These are phyloP conservation scores for Aspergillus floridensis DNA, from an alignment of 2,329 filamentous ascomycete genomes.

Conservation along the genomic window DNA sequence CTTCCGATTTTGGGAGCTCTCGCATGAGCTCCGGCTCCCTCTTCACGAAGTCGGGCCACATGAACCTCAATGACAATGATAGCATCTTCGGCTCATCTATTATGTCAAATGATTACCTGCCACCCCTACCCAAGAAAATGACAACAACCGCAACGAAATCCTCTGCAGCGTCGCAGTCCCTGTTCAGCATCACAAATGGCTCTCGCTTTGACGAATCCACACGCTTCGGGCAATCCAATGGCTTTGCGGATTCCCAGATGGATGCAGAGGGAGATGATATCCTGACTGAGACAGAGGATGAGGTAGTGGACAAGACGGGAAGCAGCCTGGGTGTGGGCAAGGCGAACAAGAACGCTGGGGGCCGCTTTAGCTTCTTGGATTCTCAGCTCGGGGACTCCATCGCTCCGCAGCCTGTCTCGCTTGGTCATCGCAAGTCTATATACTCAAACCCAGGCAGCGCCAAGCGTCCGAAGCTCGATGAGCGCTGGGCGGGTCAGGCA, in stretches of 20 bases:
- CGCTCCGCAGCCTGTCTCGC: conserved; percentile 14
- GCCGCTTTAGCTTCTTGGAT: conserved; percentile 32
- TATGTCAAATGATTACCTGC: conserved; percentile 32
- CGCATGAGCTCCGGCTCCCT: conserved; percentile 41
- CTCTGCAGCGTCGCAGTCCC: conserved; percentile 25
- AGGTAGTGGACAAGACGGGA: conserved; percentile 39
- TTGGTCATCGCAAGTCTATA: conserved; percentile 35
- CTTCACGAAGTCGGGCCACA: conserved; percentile 37
- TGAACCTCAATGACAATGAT: conserved; percentile 35
- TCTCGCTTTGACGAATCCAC: conserved; percentile 26
- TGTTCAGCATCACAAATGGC: conserved; percentile 29
- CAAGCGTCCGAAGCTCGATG: conserved; percentile 44
- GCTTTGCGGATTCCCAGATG: conserved; percentile 27
- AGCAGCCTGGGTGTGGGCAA: conserved; percentile 29
- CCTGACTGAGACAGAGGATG: conserved; percentile 42
- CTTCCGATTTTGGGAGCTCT: conserved; percentile 54
- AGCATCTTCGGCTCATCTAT: conserved; percentile 40
- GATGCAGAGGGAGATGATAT: conserved; percentile 34
- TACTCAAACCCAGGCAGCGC: conserved; percentile 44
- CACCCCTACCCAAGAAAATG: conserved; percentile 29
- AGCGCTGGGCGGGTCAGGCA: conserved; percentile 37
- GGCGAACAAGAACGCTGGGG: conserved; percentile 14
- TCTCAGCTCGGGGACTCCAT: conserved; percentile 30
- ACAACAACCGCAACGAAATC: conserved; percentile 22
- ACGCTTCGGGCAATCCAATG: conserved; percentile 25